Base-by-base conservation (phyloP, 2,329 filamentous ascomycete genomes). In the Thielaviopsis punctulata region DNA sequence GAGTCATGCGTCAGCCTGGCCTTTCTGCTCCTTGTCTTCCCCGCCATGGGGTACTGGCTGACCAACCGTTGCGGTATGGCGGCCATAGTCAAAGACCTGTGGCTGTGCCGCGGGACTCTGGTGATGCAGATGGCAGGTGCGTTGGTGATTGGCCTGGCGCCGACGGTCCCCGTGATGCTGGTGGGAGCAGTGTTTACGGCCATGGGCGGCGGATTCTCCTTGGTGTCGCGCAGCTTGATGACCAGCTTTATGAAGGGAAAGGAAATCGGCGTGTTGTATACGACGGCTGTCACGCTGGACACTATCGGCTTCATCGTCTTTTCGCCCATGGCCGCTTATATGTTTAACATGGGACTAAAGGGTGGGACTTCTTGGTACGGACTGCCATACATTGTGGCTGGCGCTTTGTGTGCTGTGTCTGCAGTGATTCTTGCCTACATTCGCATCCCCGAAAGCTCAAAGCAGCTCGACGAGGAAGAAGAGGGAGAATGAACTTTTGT, bases 211-310 rank as follows among this genome's bases (percentile, higher is more conserved):
- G 49, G 49, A 7, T 52, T 49, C 46, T 8, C 13, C 18, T 49
- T 24, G n/a, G 48, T 55, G 12, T 22, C 49, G 13, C 53, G 52
- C 7, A 56, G 57, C 43, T 44, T 56, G 43, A 53, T 58, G 43
- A 51, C 56, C 1, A 44, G 45, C 6, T 10, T 57, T 7, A 48
- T 53, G 15, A 24, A 30, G 19, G 52, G 52, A 12, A 27, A 33
- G 6, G 55, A 58, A 13, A 25, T 51, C 18, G 50, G 45, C n/a
- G 49, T 54, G 24, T 39, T 58, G 49, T 58, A 53, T 36, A 55
- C 56, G 2, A 9, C 39, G 12, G 18, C 30, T n/a, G 19, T 45
- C 45, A 53, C 52, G 23, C 41, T 46, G 7, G 47, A 53, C 21
- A 50, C 52, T 13, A 18, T 53, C 18, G 52, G 47, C 4, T 18